phyloP scores from a whole-genome alignment of 192 early-diverging fungal species.

The Coemansia sp. region DNA sequence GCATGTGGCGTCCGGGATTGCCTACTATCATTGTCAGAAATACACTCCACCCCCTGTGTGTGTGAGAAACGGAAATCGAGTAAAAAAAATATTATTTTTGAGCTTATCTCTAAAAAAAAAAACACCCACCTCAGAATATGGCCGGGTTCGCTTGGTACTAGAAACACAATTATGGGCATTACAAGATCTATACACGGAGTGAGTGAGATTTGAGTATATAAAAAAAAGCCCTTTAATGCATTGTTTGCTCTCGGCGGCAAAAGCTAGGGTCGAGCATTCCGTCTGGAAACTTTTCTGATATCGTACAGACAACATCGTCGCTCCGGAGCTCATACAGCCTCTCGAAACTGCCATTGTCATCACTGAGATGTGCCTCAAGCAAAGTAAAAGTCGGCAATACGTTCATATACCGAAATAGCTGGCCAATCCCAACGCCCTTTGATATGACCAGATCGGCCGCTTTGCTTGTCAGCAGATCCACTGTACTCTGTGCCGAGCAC shows the following conservation, averaged over 20 bases:
- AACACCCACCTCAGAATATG: neutral
- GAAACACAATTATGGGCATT: neutral
- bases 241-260: conserved; percentile 13
- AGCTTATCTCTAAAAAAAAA: too few relatives aligned
- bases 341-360: conserved; percentile 40
- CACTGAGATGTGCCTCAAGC: conserved; percentile 49
- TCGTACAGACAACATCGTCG: conserved; percentile 46
- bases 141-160: neutral
- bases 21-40: neutral
- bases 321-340: conserved; percentile 47
- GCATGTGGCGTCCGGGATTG: conserved; percentile 2
- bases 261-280: conserved; percentile 49
- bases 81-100: too few relatives aligned
- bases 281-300: conserved; percentile 44
- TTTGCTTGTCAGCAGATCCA: conserved; percentile 42
- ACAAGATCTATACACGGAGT: neutral
- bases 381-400: conserved; percentile 47
- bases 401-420: conserved; percentile 55
- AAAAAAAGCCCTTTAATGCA: neutral
- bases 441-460: conserved; percentile 44
- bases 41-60: neutral
- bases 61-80: neutral
- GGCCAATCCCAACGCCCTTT: conserved; percentile 55
- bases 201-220: neutral
- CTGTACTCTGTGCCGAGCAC: conserved; percentile 46